These are phyloP conservation scores for Cymbopogon flexuosus DNA, from an alignment of 202 grass and related monocot genomes.

Conservation along the genomic window DNA sequence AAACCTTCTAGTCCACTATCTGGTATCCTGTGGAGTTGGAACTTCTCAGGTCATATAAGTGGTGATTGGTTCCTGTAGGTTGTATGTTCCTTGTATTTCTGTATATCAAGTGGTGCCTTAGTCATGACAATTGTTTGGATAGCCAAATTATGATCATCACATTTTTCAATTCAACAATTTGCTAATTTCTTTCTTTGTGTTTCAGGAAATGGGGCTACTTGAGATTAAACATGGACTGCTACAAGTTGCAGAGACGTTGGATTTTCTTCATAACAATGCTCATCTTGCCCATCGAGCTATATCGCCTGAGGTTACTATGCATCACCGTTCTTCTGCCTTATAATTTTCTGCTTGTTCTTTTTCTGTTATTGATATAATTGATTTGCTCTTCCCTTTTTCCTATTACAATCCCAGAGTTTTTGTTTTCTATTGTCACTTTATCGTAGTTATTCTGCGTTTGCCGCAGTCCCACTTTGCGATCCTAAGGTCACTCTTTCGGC, in stretches of 20 bases:
- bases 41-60: background rate
- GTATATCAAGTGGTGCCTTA: background rate
- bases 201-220: conserved; percentile 85
- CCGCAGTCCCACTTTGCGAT: background rate
- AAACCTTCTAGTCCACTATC: conserved; percentile 5
- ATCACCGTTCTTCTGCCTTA: conserved; percentile 1
- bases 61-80: background rate
- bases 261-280: conserved; percentile 98
- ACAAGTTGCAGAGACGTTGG: conserved; percentile 86
- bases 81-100: background rate
- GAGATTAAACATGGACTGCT: conserved; percentile 98
- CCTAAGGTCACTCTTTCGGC: conserved; percentile 1
- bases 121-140: background rate
- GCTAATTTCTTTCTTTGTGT: conserved; percentile 19
- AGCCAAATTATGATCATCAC: background rate
- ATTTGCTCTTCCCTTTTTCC: background rate
- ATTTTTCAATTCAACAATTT: conserved; percentile 7
- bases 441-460: background rate
- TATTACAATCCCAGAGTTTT: background rate
- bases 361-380: conserved; percentile 25
- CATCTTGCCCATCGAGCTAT: conserved; percentile 91
- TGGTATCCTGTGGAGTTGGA: background rate
- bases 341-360: conserved; percentile 18
- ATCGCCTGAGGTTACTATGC: conserved; percentile 74
- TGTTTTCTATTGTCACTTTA: background rate